Base-by-base conservation (phyloP, 805 yeast genomes). In the Saccharomycopsis schoenii region DNA sequence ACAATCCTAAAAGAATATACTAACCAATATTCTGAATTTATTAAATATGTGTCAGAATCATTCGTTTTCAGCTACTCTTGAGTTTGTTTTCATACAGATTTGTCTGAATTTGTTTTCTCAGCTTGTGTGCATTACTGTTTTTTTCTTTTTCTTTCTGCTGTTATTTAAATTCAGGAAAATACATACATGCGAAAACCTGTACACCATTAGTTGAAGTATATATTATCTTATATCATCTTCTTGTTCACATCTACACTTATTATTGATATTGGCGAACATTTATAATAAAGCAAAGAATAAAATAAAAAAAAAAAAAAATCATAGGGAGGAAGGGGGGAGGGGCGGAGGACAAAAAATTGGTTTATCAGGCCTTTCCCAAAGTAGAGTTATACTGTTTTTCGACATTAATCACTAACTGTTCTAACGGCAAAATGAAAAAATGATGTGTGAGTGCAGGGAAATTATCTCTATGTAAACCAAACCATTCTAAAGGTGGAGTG, bases 401-500 rank as follows among this genome's bases (percentile, higher is more conserved):
- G 10, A 89, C 86, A 66, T 89, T 85, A 56, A 81, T 83, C 12
- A 89, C 89, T 60, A 90, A 66, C 62, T 83, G 81, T 67, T 90
- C 97, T 58, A 94, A 74, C 1, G 85, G 82, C 14, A 87, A 80
- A 57, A 92, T 87, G 0, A 85, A 83, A 63, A 82, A 76, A 70
- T 90, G 93, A 69, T 94, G 97, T 0, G 97, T 86, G 62, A 88
- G 79, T 50, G 88, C 84, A 0, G 99, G 99, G 66, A 94, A 84
- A 66, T 85, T 83, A 67, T 86, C 82, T 66, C 98, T 79, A 70
- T 94, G 94, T 37, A 94, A 77, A 1, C 99, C 99, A 75, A 94
- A 88, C 99, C 99, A 94, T 70, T 94, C 99, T 61, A 94, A 74
- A 1, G 99, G 99, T 0, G 99, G 99, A 0, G 99, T 94, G 1